phyloP scores from a whole-genome alignment of 139 green algal genomes.

The Closterium sp. region DNA sequence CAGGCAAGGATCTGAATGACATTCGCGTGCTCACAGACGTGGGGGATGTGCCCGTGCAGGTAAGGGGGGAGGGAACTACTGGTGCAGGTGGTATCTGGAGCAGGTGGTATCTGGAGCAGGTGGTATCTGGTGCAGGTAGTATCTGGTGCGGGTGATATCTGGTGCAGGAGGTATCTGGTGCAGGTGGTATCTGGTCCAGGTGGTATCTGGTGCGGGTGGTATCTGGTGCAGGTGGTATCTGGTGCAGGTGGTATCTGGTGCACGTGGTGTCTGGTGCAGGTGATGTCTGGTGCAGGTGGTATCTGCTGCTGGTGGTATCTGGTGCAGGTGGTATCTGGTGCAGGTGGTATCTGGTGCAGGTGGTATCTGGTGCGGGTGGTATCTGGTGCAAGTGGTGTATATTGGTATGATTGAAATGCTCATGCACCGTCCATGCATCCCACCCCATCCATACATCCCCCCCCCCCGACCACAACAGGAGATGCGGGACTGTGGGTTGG shows the following conservation, averaged over 20 bases:
- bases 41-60: conserved; percentile 42
- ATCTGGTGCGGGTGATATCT: not conserved
- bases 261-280: not conserved
- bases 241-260: conserved; percentile 5
- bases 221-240: no score
- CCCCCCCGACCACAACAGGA: conserved; percentile 3
- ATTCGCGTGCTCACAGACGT: conserved; percentile 29
- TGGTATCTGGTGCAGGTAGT: not conserved
- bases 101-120: not conserved
- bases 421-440: no score
- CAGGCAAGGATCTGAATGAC: conserved; percentile 40
- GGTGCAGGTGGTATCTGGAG: no score
- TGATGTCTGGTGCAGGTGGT: no score
- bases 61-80: no score
- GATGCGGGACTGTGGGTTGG: conserved; percentile 40
- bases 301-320: not conserved
- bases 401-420: no score
- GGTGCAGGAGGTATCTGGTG: no score
- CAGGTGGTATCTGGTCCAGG: no score
- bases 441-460: no score
- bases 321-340: not conserved
- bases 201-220: no score
- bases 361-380: no score
- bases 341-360: not conserved
- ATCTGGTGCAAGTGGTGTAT: no score